A percentile compares a stretch with the other conserved stretches of the same genome.
Conservation (phyloP, 345 rosid species). For the Cardiospermum halicacabum region DNA sequence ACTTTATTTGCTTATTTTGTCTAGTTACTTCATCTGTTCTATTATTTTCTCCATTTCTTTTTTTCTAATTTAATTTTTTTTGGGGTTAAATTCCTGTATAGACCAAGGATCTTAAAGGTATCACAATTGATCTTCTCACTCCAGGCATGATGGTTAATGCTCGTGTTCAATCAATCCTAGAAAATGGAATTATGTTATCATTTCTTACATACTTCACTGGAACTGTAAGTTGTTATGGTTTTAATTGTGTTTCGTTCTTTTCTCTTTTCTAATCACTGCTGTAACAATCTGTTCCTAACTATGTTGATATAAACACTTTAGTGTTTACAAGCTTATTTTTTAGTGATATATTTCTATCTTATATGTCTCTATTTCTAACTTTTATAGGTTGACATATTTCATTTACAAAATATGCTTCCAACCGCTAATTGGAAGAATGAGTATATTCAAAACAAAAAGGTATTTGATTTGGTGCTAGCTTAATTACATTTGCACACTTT, state of each 20-base stretch:
- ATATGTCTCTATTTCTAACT: constrained; percentile 14
- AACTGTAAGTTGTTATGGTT: constrained; percentile 43
- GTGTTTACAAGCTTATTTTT: not conserved
- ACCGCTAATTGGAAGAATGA: constrained; percentile 77
- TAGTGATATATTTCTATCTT: constrained; percentile 5
- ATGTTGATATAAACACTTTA: not conserved
- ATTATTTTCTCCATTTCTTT: not conserved
- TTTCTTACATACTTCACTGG: constrained; percentile 91
- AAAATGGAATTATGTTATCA: constrained; percentile 82
- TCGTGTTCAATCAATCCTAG: constrained; percentile 77
- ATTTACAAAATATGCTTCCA: constrained; percentile 58
- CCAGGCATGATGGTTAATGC: constrained; percentile 98
- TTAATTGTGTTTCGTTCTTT: not conserved
- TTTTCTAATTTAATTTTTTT: constrained; percentile 11
- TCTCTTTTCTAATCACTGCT: not conserved
- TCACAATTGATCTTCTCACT: constrained; percentile 85
- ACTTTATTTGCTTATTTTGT: not conserved
- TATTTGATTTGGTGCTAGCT: constrained; percentile 15
- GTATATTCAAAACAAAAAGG: constrained; percentile 74
- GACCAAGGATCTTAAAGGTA: constrained; percentile 86
- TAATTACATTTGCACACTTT: not conserved
- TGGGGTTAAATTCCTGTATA: constrained; percentile 28
- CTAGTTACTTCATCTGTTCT: constrained; percentile 1
- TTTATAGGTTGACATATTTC: constrained; percentile 79
- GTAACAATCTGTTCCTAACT: not conserved